These are phyloP conservation scores for Globisporangium barbulae DNA, from an alignment of 352 stramenopile genomes.

Conservation along the genomic window DNA sequence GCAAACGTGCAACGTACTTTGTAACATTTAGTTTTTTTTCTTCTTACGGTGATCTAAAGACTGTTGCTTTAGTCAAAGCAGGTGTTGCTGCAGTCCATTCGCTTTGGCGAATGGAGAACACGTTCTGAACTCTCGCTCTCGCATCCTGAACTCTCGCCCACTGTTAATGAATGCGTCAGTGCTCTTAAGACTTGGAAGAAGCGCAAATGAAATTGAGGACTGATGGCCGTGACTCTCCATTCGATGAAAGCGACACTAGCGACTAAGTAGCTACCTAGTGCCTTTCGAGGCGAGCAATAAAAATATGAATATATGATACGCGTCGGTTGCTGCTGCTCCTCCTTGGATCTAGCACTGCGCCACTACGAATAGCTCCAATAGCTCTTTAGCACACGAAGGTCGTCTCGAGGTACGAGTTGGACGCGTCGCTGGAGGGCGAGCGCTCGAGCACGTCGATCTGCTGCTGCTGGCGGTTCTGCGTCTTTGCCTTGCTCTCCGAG, in stretches of 20 bases:
- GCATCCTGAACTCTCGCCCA: neutral
- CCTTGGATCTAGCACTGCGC: too few relatives aligned
- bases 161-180: too few relatives aligned
- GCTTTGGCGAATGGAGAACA: too few relatives aligned
- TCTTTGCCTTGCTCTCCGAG: constrained; percentile 9
- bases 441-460: constrained; percentile 19
- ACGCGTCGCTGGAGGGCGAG: constrained; percentile 19
- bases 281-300: neutral
- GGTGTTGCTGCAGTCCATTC: too few relatives aligned
- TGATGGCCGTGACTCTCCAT: neutral
- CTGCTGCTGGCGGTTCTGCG: neutral
- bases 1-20: too few relatives aligned
- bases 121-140: neutral
- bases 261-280: too few relatives aligned
- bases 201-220: neutral
- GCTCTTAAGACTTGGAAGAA: neutral
- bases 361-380: too few relatives aligned
- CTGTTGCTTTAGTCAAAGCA: too few relatives aligned
- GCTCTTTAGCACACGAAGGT: constrained; percentile 17
- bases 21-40: too few relatives aligned
- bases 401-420: constrained; percentile 16
- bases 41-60: too few relatives aligned
- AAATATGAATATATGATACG: constrained; percentile 2
- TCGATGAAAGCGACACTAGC: too few relatives aligned
- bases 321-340: neutral